Conservation (phyloP, 768 basidiomycete genomes). For the Phallus indusiatus region DNA sequence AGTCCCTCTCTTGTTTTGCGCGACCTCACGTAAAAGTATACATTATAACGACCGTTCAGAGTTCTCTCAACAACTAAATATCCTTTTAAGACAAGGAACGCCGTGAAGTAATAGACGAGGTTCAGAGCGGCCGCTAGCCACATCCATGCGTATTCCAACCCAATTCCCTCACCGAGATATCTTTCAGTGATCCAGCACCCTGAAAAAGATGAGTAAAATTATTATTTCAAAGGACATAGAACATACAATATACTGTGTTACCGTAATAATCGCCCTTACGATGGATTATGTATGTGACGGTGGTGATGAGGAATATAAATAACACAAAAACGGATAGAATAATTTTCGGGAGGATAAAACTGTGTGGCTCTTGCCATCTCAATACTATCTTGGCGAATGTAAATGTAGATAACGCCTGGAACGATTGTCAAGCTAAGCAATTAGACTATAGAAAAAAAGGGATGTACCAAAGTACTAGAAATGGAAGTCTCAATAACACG, state of each 20-base stretch:
- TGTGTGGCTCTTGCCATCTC: slow-evolving; percentile 19
- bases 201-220: slow-evolving; percentile 13
- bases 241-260: slow-evolving; percentile 22
- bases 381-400: slow-evolving; percentile 32
- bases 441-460: not conserved
- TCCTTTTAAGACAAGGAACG: slow-evolving; percentile 33
- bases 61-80: slow-evolving; percentile 24
- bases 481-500: not conserved
- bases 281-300: slow-evolving; percentile 28
- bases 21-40: not conserved
- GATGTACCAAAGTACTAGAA: slow-evolving; percentile 17
- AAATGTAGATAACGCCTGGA: slow-evolving; percentile 29
- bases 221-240: slow-evolving; percentile 22
- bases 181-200: slow-evolving; percentile 43
- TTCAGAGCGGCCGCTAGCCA: slow-evolving; percentile 37
- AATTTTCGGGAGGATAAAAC: slow-evolving; percentile 23
- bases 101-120: slow-evolving; percentile 34
- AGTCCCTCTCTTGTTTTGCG: not conserved
- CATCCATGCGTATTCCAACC: slow-evolving; percentile 44
- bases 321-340: slow-evolving; percentile 30
- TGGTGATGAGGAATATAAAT: slow-evolving; percentile 31
- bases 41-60: not conserved
- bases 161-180: slow-evolving; percentile 30
- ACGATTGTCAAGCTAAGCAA: slow-evolving; percentile 1
- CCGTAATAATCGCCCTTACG: slow-evolving; percentile 32